A percentile compares a stretch with the other conserved stretches of the same genome.
These are phyloP conservation scores for Pseudogymnoascus pannorum DNA, from an alignment of 2,329 filamentous ascomycete genomes.

Conservation along the genomic window DNA sequence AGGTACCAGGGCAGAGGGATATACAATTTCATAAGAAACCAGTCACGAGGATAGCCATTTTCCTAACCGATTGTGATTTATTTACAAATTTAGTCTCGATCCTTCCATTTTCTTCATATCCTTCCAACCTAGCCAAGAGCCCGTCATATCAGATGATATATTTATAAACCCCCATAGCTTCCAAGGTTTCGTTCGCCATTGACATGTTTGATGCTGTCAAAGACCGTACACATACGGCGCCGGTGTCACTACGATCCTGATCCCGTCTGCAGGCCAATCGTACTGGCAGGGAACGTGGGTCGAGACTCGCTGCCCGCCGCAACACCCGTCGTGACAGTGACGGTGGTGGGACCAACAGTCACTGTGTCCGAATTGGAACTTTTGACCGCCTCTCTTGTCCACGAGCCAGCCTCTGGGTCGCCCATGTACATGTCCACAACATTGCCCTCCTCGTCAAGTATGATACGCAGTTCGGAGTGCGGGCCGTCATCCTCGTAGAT, in stretches of 20 bases:
- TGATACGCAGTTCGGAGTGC: not conserved
- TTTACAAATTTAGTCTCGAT: not conserved
- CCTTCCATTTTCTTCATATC: not conserved
- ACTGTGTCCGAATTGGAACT: not conserved
- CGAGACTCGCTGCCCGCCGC: not conserved
- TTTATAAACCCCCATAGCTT: not conserved
- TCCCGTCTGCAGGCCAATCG: not conserved
- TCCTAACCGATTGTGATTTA: not conserved
- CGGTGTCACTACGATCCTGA: not conserved
- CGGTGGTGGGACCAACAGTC: not conserved
- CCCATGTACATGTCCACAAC: not conserved
- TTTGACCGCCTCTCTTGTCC: not conserved
- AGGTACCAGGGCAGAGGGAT: not conserved
- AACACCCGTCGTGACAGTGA: not conserved
- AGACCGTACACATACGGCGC: not conserved
- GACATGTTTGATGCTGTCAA: not conserved
- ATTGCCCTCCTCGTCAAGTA: not conserved
- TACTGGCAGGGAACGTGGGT: not conserved
- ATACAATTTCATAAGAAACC: not conserved
- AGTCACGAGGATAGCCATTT: not conserved
- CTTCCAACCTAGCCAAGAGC: not conserved
- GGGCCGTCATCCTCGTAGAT: conserved; percentile 9
- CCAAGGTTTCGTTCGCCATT: not conserved
- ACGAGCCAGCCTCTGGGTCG: not conserved
- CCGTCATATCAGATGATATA: not conserved